A percentile compares a stretch with the other conserved stretches of the same genome.
These are phyloP conservation scores for Monilinia polystroma DNA, from an alignment of 2,329 filamentous ascomycete genomes.

Conservation along the genomic window DNA sequence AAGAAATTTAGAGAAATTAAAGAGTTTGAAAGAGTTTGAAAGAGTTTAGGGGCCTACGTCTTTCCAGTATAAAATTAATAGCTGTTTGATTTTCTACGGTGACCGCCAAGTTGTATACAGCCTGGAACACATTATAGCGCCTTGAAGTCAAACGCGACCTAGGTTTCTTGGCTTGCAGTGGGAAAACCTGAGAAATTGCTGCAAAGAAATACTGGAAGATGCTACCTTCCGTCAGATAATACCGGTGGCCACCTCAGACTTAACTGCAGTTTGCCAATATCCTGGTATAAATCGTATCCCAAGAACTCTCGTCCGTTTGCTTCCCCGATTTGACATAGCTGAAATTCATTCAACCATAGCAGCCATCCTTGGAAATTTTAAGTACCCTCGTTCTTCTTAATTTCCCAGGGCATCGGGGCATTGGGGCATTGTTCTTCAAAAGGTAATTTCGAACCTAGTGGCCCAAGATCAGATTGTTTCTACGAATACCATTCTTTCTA, in stretches of 20 bases:
- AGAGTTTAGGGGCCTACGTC: not conserved
- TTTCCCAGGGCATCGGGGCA: not conserved
- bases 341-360: too few relatives aligned
- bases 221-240: not conserved
- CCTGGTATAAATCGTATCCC: too few relatives aligned
- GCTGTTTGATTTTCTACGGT: not conserved
- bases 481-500: too few relatives aligned
- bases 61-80: too few relatives aligned
- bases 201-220: not conserved
- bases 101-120: not conserved
- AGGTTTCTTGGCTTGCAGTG: not conserved
- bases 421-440: not conserved
- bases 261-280: too few relatives aligned
- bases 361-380: too few relatives aligned
- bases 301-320: too few relatives aligned
- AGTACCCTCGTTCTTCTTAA: not conserved
- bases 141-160: not conserved
- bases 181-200: not conserved
- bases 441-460: not conserved
- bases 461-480: too few relatives aligned
- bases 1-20: too few relatives aligned
- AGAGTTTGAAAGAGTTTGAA: rapidly evolving
- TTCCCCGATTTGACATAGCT: too few relatives aligned
- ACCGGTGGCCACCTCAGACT: not conserved
- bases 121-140: not conserved